A percentile compares a stretch with the other conserved stretches of the same genome.
Conservation (phyloP, 2,329 filamentous ascomycete genomes). For the Clathrospora elynae region DNA sequence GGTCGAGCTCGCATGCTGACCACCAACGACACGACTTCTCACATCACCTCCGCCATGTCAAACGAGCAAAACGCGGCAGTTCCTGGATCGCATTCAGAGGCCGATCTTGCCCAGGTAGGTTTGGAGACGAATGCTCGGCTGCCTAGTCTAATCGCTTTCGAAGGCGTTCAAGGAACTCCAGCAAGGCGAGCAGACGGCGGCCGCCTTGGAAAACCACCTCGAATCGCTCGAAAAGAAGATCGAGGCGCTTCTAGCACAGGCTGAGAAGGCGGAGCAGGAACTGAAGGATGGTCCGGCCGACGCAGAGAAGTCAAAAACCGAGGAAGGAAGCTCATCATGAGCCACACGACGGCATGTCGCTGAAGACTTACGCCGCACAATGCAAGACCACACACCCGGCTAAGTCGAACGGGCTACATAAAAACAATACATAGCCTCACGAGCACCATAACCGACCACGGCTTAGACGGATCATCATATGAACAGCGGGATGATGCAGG, state of each 20-base stretch:
- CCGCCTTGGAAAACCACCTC: slow-evolving; percentile 61
- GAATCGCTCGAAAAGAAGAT: slow-evolving; percentile 61
- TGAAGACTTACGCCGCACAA: too few relatives aligned
- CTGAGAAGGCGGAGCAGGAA: slow-evolving; percentile 50
- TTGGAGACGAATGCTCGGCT: neutral
- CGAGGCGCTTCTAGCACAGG: slow-evolving; percentile 57
- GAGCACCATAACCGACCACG: neutral
- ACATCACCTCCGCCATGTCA: slow-evolving; percentile 34
- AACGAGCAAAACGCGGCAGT: slow-evolving; percentile 37
- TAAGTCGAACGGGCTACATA: neutral
- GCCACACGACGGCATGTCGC: neutral
- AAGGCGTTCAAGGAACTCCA: slow-evolving; percentile 58
- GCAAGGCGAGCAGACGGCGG: slow-evolving; percentile 61
- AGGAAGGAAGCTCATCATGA: slow-evolving; percentile 24
- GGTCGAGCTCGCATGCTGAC: slow-evolving; percentile 12
- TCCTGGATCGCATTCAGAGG: slow-evolving; percentile 29
- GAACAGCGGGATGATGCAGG: neutral
- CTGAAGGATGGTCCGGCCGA: slow-evolving; percentile 28
- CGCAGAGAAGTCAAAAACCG: slow-evolving; percentile 17
- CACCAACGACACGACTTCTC: slow-evolving; percentile 18
- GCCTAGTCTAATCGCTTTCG: slow-evolving; percentile 17
- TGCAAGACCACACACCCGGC: too few relatives aligned
- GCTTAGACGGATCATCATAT: neutral
- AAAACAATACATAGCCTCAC: too few relatives aligned
- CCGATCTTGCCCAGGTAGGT: slow-evolving; percentile 45